Evolutionary conservation across 2,329 filamentous ascomycete species (phyloP).

Genomic region (Ophiostoma pallidulum): DNA sequence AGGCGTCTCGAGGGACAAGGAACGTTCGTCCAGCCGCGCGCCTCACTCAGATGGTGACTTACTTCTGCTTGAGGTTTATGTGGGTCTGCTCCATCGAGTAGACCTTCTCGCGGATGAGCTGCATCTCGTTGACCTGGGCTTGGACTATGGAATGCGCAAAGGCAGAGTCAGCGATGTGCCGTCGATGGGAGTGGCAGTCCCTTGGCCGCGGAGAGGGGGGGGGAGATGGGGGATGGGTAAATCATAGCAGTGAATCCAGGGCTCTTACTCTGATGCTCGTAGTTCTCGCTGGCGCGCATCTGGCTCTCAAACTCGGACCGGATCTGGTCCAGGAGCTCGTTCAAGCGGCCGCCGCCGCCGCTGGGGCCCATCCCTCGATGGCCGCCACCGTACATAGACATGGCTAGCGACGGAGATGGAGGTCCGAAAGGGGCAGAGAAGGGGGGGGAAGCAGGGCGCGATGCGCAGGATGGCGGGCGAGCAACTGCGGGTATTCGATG

Average conservation of each 20-base stretch:
- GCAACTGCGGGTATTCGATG: no score
- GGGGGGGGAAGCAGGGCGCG: not conserved
- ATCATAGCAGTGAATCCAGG: no score
- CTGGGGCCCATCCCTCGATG: slow-evolving; percentile 68
- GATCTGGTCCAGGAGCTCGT: slow-evolving; percentile 85
- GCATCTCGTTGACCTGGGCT: slow-evolving; percentile 87
- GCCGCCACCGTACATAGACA: slow-evolving; percentile 71
- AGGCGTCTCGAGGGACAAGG: no score
- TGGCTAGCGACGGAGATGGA: slow-evolving; percentile 21
- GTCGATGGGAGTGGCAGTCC: not conserved
- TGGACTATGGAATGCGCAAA: slow-evolving; percentile 52
- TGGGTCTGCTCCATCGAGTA: slow-evolving; percentile 88
- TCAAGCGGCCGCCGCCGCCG: slow-evolving; percentile 55
- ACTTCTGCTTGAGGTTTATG: slow-evolving; percentile 85
- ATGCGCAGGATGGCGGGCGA: not conserved
- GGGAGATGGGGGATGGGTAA: no score
- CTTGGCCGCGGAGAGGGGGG: not conserved
- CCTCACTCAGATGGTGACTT: slow-evolving; percentile 28
- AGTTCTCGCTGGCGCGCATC: slow-evolving; percentile 70
- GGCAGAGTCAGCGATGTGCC: slow-evolving; percentile 16
- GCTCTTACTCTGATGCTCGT: slow-evolving; percentile 82
- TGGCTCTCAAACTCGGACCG: slow-evolving; percentile 85
- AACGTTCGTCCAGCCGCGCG: not conserved
- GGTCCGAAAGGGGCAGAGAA: not conserved
- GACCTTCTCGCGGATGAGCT: slow-evolving; percentile 86